Conservation (phyloP, 2,329 filamentous ascomycete species). For the Aspergillus sp. region DNA sequence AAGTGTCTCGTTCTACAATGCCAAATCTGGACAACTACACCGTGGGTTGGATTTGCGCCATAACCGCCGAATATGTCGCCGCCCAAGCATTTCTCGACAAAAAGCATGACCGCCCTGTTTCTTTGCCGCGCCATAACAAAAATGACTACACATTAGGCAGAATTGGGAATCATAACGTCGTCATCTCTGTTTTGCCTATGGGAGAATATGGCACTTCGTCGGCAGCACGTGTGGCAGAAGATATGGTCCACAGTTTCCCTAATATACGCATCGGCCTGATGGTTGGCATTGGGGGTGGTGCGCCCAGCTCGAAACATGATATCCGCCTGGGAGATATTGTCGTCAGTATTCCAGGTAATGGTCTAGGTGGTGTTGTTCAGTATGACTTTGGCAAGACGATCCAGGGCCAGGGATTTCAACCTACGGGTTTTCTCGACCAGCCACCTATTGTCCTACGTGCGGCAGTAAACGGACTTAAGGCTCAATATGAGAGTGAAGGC, state of each 20-base stretch:
- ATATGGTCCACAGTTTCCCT: background rate
- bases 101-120: conserved; percentile 18
- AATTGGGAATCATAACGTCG: conserved; percentile 21
- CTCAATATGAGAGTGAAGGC: no score
- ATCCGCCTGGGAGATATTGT: background rate
- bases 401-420: no score
- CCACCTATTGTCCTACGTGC: no score
- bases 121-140: conserved; percentile 10
- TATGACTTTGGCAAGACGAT: no score
- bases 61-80: conserved; percentile 32
- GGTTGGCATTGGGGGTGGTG: background rate
- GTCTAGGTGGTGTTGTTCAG: background rate
- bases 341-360: background rate
- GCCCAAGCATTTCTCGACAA: conserved; percentile 38
- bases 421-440: no score
- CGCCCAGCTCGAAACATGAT: background rate
- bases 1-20: background rate
- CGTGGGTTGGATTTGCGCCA: conserved; percentile 42
- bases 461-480: no score
- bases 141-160: conserved; percentile 24
- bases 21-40: conserved; percentile 20
- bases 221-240: background rate
- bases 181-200: conserved; percentile 23
- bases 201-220: conserved; percentile 18
- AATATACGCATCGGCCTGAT: background rate